phyloP scores from a whole-genome alignment of 2,329 filamentous ascomycete genomes.

The Cladophialophora carrionii region DNA sequence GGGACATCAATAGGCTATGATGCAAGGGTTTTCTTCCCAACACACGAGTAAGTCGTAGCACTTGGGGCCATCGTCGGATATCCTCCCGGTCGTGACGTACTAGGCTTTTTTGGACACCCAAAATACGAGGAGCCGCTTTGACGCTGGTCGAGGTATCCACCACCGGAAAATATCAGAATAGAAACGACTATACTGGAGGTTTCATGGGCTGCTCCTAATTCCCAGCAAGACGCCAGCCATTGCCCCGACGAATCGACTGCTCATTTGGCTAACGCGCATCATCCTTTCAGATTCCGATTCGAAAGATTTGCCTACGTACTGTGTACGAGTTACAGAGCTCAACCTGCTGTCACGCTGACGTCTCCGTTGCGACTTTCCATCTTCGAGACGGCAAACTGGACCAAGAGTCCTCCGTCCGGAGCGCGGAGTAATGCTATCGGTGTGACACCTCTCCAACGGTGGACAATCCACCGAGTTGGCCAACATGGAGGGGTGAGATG shows the following conservation, averaged over 20 bases:
- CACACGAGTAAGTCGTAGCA: not conserved
- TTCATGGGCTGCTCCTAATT: not conserved
- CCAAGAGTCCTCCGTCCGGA: too few relatives aligned
- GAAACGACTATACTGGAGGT: not conserved
- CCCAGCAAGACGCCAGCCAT: not conserved
- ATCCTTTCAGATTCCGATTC: not conserved
- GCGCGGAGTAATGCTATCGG: not conserved
- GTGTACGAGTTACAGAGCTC: not conserved
- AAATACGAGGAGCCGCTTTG: not conserved
- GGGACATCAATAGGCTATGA: conserved; percentile 3
- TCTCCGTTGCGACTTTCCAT: not conserved
- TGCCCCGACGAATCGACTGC: not conserved
- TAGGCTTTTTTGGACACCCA: not conserved
- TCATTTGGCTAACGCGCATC: not conserved
- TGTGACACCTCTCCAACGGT: not conserved
- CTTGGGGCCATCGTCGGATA: not conserved
- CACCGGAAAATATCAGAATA: not conserved
- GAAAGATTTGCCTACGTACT: too few relatives aligned
- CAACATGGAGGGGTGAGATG: too few relatives aligned
- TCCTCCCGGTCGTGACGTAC: not conserved
- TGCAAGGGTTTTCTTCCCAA: not conserved
- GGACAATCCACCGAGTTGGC: not conserved
- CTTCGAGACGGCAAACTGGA: not conserved
- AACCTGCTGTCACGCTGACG: not conserved
- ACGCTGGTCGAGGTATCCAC: not conserved